Evolutionary conservation across 2,329 filamentous ascomycete genomes (phyloP), one percentile per base, ranked within the genome.

Genomic region (Fonsecaea pedrosoi): DNA sequence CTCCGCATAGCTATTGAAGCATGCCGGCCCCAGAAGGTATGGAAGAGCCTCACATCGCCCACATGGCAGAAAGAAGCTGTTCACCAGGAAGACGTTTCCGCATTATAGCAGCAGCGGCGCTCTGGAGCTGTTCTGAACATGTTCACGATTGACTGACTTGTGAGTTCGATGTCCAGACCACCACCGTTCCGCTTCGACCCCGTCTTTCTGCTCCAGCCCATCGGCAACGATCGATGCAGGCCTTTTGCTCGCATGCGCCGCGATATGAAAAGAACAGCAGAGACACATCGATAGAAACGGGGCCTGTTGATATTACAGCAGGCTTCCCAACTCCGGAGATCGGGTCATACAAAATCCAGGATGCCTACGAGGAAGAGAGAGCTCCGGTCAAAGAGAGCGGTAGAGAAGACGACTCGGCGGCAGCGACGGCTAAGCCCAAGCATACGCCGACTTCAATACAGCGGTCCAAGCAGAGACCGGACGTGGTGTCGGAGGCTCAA

Each of bases 1-100:
- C 64, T 72, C 2, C 62, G 71, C 30, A 67, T 67, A 65, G 69
- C 71, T 60, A 64, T 71, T 61, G 69, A 71, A 65, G 65, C 71
- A 62, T 68, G 64, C 58, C 69, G 66, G 42, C 69, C 69, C 40
- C 60, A 59, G 34, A 71, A 68, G 66, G 71, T 72, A 69, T 45
- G 67, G 13, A 3, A 45, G 25, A 45, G 5, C 54, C 37, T 9
- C 18, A n/a, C 21, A 42, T 38, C 32, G 32, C 8, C 40, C 15
- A 21, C 21, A 7, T 35, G 10, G 30, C 30, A 15, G 34, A 4
- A 1, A 15, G 8, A 9, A 8, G 54, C 25, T 45, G 60, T 25
- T 13, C 60, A 13, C 15, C 37, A 67, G 25, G 50, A 12, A 38
- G 40, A 45, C 53, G 62, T 30, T 25, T n/a, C 3, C 25, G 3